Evolutionary conservation across 2,329 filamentous ascomycete genomes (phyloP).

Genomic region (Ceratocystis lukuohia): DNA sequence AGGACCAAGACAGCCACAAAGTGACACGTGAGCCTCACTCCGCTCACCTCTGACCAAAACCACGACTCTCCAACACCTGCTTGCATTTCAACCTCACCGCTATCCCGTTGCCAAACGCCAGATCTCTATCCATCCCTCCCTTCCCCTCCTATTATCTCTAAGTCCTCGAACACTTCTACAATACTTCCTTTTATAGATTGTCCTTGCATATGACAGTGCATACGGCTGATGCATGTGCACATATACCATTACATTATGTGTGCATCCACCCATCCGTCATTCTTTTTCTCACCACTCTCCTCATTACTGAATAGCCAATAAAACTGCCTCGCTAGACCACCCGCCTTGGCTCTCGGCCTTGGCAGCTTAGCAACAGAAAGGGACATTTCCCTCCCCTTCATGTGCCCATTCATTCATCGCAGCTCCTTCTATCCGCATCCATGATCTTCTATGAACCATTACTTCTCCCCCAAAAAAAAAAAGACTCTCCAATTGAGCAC

Average conservation of each 20-base stretch:
- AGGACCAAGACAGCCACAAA: not conserved
- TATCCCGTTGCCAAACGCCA: not conserved
- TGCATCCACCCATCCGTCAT: not conserved
- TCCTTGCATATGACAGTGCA: not conserved
- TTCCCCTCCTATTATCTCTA: not conserved
- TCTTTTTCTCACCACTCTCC: not conserved
- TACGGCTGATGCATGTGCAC: not conserved
- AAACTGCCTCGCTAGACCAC: not conserved
- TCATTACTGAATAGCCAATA: not conserved
- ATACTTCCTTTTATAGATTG: not conserved
- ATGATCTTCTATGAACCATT: not conserved
- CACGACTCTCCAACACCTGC: not conserved
- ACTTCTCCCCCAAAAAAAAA: too few species aligned
- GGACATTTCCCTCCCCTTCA: not conserved
- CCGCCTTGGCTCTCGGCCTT: slow-evolving; percentile 1
- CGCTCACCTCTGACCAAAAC: not conserved
- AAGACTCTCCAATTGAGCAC: not conserved
- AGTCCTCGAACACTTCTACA: not conserved
- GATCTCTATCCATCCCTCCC: not conserved
- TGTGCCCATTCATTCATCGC: not conserved
- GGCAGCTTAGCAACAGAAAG: slow-evolving; percentile 6
- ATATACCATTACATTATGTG: not conserved
- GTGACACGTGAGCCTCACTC: not conserved
- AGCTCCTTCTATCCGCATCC: not conserved
- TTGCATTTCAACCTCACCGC: not conserved